A percentile compares a stretch with the other conserved stretches of the same genome.
Conservation (phyloP, 1,139 yeast genomes). For the Candida sp. region DNA sequence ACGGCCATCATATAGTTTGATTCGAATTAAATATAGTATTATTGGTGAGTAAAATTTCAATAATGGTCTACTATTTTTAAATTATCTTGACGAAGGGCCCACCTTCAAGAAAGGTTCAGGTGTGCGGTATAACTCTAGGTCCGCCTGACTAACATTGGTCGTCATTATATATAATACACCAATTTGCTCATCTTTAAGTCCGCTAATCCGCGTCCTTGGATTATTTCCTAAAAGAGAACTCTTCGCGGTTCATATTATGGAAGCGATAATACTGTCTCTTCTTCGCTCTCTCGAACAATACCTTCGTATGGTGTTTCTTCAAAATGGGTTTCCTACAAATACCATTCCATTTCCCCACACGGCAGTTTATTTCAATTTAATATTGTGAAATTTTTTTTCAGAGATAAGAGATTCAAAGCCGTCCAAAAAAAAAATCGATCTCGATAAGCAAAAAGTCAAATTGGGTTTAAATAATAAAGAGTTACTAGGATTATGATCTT, state of each 20-base stretch:
- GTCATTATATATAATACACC: constrained; percentile 44
- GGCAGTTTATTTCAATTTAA: constrained; percentile 44
- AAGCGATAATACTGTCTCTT: constrained; percentile 40
- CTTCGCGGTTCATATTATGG: constrained; percentile 31
- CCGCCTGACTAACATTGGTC: constrained; percentile 27
- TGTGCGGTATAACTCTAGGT: constrained; percentile 21
- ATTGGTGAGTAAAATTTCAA: constrained; percentile 24
- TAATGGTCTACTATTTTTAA: constrained; percentile 44
- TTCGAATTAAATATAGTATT: constrained; percentile 17
- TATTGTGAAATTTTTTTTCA: no score
- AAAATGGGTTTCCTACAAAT: constrained; percentile 45
- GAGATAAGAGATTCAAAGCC: no score
- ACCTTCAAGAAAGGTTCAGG: constrained; percentile 36
- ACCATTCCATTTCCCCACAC: constrained; percentile 53
- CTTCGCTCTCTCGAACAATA: constrained; percentile 40
- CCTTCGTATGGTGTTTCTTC: constrained; percentile 36
- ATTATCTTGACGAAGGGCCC: constrained; percentile 37
- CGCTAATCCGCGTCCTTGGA: background rate
- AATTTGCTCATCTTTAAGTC: constrained; percentile 11
- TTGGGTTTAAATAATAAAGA: no score
- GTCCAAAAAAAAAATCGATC: no score
- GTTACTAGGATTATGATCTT: background rate
- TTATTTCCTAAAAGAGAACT: constrained; percentile 32
- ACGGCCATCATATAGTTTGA: no score
- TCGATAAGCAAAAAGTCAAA: no score